phyloP scores from a whole-genome alignment of 1,284 basidiomycete genomes.

The Cutaneotrichosporon daszewskae region DNA sequence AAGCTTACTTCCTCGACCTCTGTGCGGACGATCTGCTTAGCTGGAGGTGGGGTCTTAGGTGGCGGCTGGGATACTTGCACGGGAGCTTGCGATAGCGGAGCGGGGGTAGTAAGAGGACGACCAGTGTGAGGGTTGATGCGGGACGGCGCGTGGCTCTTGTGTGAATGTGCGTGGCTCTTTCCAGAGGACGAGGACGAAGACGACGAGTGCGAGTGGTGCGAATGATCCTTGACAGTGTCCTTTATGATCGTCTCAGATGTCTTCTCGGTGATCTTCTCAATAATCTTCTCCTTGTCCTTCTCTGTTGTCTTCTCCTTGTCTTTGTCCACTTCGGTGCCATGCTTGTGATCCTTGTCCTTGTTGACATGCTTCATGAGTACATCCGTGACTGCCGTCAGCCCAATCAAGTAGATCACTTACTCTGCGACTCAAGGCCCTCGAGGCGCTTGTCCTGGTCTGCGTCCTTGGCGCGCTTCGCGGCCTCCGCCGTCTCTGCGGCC shows the following conservation, averaged over 20 bases:
- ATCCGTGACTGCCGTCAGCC: no score
- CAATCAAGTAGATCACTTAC: no score
- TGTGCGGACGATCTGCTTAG: slow-evolving; percentile 31
- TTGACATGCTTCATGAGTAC: not conserved
- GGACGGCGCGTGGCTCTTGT: no score
- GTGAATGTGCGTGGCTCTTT: not conserved
- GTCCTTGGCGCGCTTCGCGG: slow-evolving; percentile 26
- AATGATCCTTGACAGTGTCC: not conserved
- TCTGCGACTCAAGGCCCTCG: slow-evolving; percentile 29
- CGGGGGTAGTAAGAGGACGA: slow-evolving; percentile 26
- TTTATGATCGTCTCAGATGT: not conserved
- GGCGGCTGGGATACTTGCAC: no score
- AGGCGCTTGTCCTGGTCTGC: slow-evolving; percentile 36
- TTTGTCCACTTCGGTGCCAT: not conserved
- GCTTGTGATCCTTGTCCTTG: not conserved
- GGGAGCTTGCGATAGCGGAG: no score
- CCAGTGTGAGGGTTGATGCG: slow-evolving; percentile 34
- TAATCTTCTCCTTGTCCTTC: slow-evolving; percentile 1
- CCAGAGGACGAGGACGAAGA: not conserved
- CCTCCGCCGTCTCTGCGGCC: slow-evolving; percentile 13
- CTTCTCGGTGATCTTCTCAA: not conserved
- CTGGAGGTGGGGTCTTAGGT: no score
- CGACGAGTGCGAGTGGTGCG: not conserved
- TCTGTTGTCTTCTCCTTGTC: not conserved
- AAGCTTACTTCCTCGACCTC: slow-evolving; percentile 33